These are phyloP conservation scores for Saccharomyces eubayanus DNA, from an alignment of 805 yeast species.

Conservation along the genomic window DNA sequence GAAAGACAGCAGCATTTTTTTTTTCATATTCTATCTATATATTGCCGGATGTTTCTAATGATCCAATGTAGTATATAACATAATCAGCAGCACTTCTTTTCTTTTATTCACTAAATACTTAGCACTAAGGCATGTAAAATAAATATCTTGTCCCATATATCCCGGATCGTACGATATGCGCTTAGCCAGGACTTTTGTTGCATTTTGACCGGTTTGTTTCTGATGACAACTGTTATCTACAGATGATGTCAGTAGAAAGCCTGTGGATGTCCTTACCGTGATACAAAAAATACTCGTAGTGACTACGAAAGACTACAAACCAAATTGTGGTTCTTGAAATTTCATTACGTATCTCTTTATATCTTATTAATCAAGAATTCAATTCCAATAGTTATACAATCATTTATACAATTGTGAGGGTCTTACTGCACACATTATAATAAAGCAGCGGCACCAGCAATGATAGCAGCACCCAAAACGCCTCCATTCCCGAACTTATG, in stretches of 20 bases:
- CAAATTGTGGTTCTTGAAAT: background rate
- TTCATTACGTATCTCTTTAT: background rate
- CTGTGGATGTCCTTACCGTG: too few species aligned
- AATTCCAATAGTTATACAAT: background rate
- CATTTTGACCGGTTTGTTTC: too few species aligned
- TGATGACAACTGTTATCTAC: too few species aligned
- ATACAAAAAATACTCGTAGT: too few species aligned
- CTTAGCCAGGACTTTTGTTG: background rate
- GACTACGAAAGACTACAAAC: background rate
- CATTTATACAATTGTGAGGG: background rate
- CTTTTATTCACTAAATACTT: background rate
- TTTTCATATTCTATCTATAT: background rate
- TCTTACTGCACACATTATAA: background rate
- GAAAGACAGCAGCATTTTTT: background rate
- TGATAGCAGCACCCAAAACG: background rate
- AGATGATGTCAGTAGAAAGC: too few species aligned
- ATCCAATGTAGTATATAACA: background rate
- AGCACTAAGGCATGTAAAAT: background rate
- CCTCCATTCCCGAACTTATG: background rate
- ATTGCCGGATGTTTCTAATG: background rate
- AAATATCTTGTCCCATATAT: too few species aligned
- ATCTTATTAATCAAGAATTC: background rate
- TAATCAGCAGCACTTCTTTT: background rate
- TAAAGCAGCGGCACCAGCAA: background rate
- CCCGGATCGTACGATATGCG: background rate